These are phyloP conservation scores for Xylaria multiplex DNA, from an alignment of 2,329 filamentous ascomycete species.

Conservation along the genomic window DNA sequence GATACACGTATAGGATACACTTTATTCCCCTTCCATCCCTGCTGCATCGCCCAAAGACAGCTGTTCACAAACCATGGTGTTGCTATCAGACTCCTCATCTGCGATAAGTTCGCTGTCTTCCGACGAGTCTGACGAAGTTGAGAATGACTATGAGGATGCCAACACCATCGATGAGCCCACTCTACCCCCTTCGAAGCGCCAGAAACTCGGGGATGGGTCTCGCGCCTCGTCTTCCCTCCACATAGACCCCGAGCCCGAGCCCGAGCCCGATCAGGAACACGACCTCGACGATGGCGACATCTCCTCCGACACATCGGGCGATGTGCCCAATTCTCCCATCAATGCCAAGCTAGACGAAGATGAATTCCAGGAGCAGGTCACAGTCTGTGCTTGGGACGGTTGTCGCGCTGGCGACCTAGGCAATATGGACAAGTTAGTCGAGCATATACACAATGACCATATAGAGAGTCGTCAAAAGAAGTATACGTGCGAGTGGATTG, in stretches of 20 bases:
- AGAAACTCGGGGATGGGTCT: slow-evolving; percentile 51
- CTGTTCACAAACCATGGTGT: slow-evolving; percentile 40
- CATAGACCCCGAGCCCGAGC: slow-evolving; percentile 58
- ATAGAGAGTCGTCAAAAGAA: slow-evolving; percentile 94
- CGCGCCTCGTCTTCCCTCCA: slow-evolving; percentile 61
- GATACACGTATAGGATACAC: slow-evolving; percentile 12
- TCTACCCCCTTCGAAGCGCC: slow-evolving; percentile 51
- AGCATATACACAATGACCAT: slow-evolving; percentile 91
- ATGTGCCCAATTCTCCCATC: slow-evolving; percentile 76
- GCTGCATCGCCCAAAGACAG: slow-evolving; percentile 4
- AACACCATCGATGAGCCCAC: slow-evolving; percentile 44
- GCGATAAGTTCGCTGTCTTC: slow-evolving; percentile 49
- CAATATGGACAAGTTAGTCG: slow-evolving; percentile 84
- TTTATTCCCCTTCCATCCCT: slow-evolving; percentile 12
- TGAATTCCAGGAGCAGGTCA: slow-evolving; percentile 80
- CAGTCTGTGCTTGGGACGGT: slow-evolving; percentile 80
- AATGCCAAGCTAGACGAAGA: slow-evolving; percentile 77
- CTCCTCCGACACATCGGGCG: slow-evolving; percentile 90
- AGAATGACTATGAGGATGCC: slow-evolving; percentile 48
- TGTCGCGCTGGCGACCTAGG: slow-evolving; percentile 76
- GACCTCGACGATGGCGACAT: slow-evolving; percentile 72
- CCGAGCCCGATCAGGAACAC: slow-evolving; percentile 54
- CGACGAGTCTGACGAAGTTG: slow-evolving; percentile 47
- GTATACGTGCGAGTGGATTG: slow-evolving; percentile 97
- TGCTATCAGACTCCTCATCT: slow-evolving; percentile 49